Conservation (phyloP, 2,329 filamentous ascomycete genomes). For the Cladobotryum mycophilum region DNA sequence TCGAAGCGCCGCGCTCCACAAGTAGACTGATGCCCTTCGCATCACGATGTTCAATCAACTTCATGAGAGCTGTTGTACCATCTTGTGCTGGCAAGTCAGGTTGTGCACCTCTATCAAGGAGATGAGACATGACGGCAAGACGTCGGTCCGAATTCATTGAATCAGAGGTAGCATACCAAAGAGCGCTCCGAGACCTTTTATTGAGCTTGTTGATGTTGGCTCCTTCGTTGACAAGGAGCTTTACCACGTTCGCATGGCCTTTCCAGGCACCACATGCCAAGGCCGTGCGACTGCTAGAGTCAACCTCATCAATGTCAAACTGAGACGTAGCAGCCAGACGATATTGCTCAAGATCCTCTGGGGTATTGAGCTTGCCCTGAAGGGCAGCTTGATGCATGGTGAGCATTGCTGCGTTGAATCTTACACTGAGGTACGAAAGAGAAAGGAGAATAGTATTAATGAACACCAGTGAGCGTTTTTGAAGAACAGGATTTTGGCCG, state of each 20-base stretch:
- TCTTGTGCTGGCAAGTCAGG: neutral
- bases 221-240: neutral
- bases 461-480: too few relatives aligned
- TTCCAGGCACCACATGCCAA: neutral
- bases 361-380: neutral
- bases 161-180: neutral
- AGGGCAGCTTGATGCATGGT: constrained; percentile 1
- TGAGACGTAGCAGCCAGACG: neutral
- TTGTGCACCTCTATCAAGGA: neutral
- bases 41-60: constrained; percentile 2
- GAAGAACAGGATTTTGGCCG: too few relatives aligned
- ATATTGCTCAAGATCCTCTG: neutral
- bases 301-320: neutral
- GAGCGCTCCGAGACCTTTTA: neutral
- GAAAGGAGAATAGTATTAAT: too few relatives aligned
- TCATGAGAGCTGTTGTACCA: constrained; percentile 1
- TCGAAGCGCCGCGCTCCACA: neutral
- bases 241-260: neutral
- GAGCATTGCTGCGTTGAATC: neutral
- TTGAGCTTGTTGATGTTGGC: neutral
- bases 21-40: neutral
- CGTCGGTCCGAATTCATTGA: neutral
- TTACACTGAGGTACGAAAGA: too few relatives aligned
- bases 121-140: neutral
- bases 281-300: neutral